Base-by-base conservation (phyloP, 208 protist genomes). In the Acanthamoeba lenticulata region DNA sequence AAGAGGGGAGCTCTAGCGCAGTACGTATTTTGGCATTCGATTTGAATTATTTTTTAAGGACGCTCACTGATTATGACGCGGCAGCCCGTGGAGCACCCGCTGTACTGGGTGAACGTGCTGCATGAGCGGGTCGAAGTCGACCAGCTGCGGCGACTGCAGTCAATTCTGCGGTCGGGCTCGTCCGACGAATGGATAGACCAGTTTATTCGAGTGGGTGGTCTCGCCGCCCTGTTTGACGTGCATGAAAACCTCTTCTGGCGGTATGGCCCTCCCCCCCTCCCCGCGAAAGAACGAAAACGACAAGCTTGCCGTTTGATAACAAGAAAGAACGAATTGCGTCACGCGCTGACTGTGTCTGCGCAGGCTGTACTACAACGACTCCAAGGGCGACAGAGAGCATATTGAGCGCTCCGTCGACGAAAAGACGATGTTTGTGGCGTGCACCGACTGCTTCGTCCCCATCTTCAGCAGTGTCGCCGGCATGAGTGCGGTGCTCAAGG, bases 191-290 rank as follows among this genome's bases (percentile, higher is more conserved):
- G 81, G 81, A 90, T 90, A 0, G 45, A 19, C 40, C 32, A 90
- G 52, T 90, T 90, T 44, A 90, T 65, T 5, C 27, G 24, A 7
- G 34, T 42, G 11, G n/a, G 52, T 21, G 81, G 81, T 19, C 45
- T 90, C 4, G 38, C 47, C 2, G 45, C 44, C 27, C 81, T 90
- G 15, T 65, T 90, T 27, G 81, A 90, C 52, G 81, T 90, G 7
- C 81, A 90, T 34, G 81, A 90, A 34, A 90, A 90, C 81, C 81
- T 90, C 81, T 90, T 90, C 81, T 90, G 81, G 81, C 45, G 81
- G 81, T 90, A 65, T 15, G 11, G 0, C 19, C 57, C 57, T 32
- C 3, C 57, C 57, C 57, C 1, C 57, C 57, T 29, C 55, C 55
- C 57, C 27, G 67, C 4, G 19, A 32, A 21, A 29, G 21, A 47